A percentile compares a stretch with the other conserved stretches of the same genome.
phyloP scores from a whole-genome alignment of 768 basidiomycete species.

The Lentinula lateritia region DNA sequence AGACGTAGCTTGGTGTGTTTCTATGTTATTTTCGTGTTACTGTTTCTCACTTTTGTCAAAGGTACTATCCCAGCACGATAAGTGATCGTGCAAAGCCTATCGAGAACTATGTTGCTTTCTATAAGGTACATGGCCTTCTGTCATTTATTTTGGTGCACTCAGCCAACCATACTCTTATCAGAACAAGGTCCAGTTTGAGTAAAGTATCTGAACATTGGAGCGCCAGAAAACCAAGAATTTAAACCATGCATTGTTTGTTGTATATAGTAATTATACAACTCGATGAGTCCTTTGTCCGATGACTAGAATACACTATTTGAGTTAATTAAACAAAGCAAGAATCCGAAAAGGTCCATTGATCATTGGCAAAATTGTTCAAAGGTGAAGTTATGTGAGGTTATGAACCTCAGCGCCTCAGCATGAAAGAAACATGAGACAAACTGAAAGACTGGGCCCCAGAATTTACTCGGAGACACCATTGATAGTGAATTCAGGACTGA shows the following conservation, averaged over 20 bases:
- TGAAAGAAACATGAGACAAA: too few species aligned
- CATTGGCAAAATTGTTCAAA: not conserved
- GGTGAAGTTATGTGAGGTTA: not conserved
- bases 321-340: not conserved
- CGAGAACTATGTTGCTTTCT: conserved; percentile 68
- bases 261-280: not conserved
- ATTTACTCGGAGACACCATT: not conserved
- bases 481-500: conserved; percentile 27
- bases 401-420: too few species aligned
- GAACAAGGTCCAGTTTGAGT: conserved; percentile 34
- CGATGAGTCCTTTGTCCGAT: not conserved
- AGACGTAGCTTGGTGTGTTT: conserved; percentile 62
- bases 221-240: too few species aligned
- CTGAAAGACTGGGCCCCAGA: not conserved
- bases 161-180: conserved; percentile 12
- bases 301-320: not conserved
- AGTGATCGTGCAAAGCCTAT: conserved; percentile 55
- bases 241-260: not conserved
- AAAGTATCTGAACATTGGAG: not conserved
- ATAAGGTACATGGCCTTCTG: conserved; percentile 44
- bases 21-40: not conserved
- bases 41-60: conserved; percentile 16
- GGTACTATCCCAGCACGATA: conserved; percentile 60
- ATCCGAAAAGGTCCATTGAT: not conserved
- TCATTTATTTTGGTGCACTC: not conserved